A percentile compares a stretch with the other conserved stretches of the same genome.
Conservation (phyloP, 345 rosid species). For the Durio zibethinus region DNA sequence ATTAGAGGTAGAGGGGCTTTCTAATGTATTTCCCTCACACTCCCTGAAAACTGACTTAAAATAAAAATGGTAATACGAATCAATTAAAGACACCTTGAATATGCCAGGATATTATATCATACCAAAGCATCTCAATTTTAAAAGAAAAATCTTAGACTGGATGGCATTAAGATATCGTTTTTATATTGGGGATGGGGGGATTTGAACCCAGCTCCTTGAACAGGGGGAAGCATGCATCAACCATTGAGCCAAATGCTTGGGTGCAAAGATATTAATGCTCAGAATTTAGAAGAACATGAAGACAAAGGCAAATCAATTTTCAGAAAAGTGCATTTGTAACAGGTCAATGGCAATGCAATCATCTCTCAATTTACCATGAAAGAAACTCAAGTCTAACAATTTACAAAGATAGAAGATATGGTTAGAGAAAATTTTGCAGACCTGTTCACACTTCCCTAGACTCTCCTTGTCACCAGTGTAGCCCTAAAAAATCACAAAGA, state of each 20-base stretch:
- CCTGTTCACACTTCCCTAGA: constrained; percentile 99
- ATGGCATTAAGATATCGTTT: neutral
- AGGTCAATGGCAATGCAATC: neutral
- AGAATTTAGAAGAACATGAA: neutral
- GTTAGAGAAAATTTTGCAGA: constrained; percentile 26
- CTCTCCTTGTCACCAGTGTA: constrained; percentile 76
- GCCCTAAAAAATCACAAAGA: constrained; percentile 37
- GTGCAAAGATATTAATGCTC: neutral
- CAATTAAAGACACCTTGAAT: neutral
- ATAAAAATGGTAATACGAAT: neutral
- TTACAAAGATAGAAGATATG: constrained; percentile 7
- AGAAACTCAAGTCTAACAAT: neutral
- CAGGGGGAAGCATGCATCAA: neutral
- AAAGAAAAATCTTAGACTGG: neutral
- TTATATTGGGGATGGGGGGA: neutral
- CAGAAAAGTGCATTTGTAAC: neutral
- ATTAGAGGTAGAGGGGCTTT: neutral
- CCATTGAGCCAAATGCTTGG: neutral
- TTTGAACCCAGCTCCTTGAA: neutral
- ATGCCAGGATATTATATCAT: neutral
- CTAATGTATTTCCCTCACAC: neutral
- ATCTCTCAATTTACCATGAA: neutral
- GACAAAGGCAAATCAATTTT: neutral
- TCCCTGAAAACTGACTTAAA: neutral
- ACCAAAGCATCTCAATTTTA: neutral